A percentile compares a stretch with the other conserved stretches of the same genome.
These are phyloP conservation scores for Cupressus sempervirens DNA, from an alignment of 75 land plant genomes.

Conservation along the genomic window DNA sequence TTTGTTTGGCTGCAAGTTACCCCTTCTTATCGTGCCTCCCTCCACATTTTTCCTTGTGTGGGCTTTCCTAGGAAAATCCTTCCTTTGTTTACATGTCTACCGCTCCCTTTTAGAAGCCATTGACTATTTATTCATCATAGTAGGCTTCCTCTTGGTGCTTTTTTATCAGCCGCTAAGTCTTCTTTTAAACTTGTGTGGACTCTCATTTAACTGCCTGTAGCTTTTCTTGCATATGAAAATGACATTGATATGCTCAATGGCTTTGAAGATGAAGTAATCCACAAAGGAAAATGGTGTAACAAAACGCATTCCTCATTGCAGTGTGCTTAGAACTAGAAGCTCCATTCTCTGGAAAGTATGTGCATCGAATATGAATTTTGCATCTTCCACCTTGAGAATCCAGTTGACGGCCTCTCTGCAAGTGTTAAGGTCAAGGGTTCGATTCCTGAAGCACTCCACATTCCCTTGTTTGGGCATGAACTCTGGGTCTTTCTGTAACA, in stretches of 20 bases:
- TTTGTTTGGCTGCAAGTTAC: too few species aligned
- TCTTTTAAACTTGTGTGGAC: too few species aligned
- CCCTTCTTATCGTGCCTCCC: too few species aligned
- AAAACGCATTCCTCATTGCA: conserved; percentile 78
- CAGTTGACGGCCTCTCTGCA: conserved; percentile 32
- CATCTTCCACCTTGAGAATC: conserved; percentile 52
- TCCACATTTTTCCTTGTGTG: too few species aligned
- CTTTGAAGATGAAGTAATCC: conserved; percentile 52
- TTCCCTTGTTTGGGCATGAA: conserved; percentile 35
- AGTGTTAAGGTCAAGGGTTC: conserved; percentile 21
- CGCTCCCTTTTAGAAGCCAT: too few species aligned
- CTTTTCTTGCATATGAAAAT: too few species aligned
- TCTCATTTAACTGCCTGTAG: too few species aligned
- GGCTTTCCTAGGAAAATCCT: too few species aligned
- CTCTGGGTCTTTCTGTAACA: conserved; percentile 22
- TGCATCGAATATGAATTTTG: conserved; percentile 67
- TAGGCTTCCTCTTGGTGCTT: too few species aligned
- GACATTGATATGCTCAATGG: conserved; percentile 20
- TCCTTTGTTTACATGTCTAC: too few species aligned
- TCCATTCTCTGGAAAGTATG: conserved; percentile 88
- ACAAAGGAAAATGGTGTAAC: conserved; percentile 81
- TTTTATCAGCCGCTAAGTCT: too few species aligned
- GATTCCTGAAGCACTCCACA: conserved; percentile 14
- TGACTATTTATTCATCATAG: too few species aligned
- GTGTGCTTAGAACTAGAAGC: conserved; percentile 66